Evolutionary conservation across 768 basidiomycete genomes (phyloP), one percentile per base, ranked within the genome.

Genomic region (Vararia minispora): DNA sequence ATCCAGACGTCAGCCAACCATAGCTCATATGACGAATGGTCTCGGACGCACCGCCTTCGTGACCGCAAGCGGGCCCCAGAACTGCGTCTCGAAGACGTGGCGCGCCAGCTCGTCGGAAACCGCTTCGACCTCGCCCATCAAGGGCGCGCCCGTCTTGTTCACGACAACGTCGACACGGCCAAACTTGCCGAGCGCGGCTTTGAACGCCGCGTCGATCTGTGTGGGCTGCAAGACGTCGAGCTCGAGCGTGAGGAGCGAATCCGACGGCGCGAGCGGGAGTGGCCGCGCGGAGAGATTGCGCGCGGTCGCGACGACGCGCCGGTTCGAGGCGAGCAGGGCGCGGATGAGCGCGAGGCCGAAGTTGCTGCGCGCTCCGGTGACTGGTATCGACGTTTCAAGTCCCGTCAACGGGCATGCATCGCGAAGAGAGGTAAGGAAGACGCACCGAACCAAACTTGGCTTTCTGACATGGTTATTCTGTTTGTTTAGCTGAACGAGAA

Each of bases 121-220:
- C 10, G 32, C 39, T 27, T 40, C 39, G 12, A 40, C 11, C 24
- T 35, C 39, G 14, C 39, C 33, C 4, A 3, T 12, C 13, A 40
- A 25, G 11, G 6, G 10, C 25, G 33, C 26, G 11, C 39, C 33
- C 6, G 33, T 33, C 17, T 28, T 27, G 33, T 40, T 40, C 4
- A 40, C 39, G 10, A 40, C 39, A 20, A 40, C 39, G 18, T 40
- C 39, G 11, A 40, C 16, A 12, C 39, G 22, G 24, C 17, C n/a
- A 25, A 40, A 34, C 17, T 20, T 31, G 23, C 6, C 14, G 25
- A 33, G 23, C 3, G 24, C 20, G 10, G 12, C 21, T 22, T 11
- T n/a, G 39, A 40, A 40, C 6, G 28, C 23, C 12, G 17, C 14
- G 3, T 33, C 39, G 20, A 34, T 40, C 18, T 40, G 24, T 5